Conservation (phyloP, 2,329 filamentous ascomycete species). For the Hymenoscyphus scutula region DNA sequence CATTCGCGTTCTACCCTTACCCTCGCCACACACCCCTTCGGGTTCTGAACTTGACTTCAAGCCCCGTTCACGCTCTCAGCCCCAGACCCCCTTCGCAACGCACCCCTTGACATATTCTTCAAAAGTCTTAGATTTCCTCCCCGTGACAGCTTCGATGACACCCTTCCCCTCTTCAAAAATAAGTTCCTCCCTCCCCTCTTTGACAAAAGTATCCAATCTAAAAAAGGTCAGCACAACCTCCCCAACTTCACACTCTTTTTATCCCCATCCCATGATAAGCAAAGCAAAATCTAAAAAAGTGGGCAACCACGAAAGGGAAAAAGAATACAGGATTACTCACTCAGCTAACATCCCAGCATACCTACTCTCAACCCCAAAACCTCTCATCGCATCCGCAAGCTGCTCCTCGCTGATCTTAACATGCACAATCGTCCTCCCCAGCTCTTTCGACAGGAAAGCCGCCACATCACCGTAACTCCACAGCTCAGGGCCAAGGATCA, state of each 20-base stretch:
- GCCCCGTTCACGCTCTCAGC: background rate
- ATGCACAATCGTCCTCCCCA: constrained; percentile 23
- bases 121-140: constrained; percentile 19
- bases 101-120: constrained; percentile 21
- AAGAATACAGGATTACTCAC: background rate
- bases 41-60: background rate
- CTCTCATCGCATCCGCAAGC: constrained; percentile 14
- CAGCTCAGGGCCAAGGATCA: constrained; percentile 37
- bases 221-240: background rate
- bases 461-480: constrained; percentile 37
- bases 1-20: background rate
- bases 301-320: background rate
- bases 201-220: constrained; percentile 24
- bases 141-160: constrained; percentile 21
- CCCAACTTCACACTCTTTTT: too few species aligned
- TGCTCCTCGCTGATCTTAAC: constrained; percentile 22
- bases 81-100: constrained; percentile 14
- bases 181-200: constrained; percentile 19
- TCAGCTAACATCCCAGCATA: constrained; percentile 24
- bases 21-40: background rate
- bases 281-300: too few species aligned
- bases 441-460: constrained; percentile 17
- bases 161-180: constrained; percentile 19
- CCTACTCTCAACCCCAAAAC: constrained; percentile 16
- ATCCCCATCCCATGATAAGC: too few species aligned